phyloP scores from a whole-genome alignment of 306 rosid genomes.

The Quercus robur region DNA sequence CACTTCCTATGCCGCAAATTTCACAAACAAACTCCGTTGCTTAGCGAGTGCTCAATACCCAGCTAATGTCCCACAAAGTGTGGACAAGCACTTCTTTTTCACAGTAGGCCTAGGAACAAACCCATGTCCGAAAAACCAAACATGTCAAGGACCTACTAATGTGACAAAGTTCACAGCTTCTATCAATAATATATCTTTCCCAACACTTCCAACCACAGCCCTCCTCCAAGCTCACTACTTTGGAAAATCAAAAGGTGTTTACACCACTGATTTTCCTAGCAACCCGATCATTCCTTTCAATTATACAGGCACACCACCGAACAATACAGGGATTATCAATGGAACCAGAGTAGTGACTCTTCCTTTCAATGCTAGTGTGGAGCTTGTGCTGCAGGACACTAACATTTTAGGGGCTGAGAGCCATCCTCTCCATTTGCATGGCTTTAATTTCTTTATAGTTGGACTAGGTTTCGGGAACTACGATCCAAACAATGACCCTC shows the following conservation, averaged over 20 bases:
- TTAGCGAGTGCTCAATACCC: slow-evolving; percentile 13
- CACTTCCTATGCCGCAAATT: slow-evolving; percentile 11
- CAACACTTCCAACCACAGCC: neutral
- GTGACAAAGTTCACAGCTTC: slow-evolving; percentile 10
- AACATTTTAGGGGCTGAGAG: slow-evolving; percentile 12
- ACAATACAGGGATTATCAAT: slow-evolving; percentile 7
- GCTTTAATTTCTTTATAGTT: slow-evolving; percentile 12
- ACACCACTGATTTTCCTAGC: neutral
- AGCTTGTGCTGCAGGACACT: slow-evolving; percentile 19
- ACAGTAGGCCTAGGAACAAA: slow-evolving; percentile 9
- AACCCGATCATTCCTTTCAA: neutral
- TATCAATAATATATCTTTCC: slow-evolving; percentile 9
- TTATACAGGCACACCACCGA: neutral
- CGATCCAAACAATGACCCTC: slow-evolving; percentile 2
- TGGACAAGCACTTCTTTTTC: slow-evolving; percentile 17
- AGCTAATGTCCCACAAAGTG: neutral
- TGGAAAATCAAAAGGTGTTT: neutral
- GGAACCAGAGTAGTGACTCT: slow-evolving; percentile 9
- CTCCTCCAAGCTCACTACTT: slow-evolving; percentile 18
- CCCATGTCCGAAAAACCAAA: slow-evolving; percentile 7
- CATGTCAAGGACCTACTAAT: slow-evolving; percentile 15
- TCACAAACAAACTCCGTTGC: slow-evolving; percentile 5
- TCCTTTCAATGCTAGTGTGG: slow-evolving; percentile 9
- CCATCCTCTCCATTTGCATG: slow-evolving; percentile 20
- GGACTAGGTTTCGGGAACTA: slow-evolving; percentile 17